Conservation (phyloP, 1,284 basidiomycete species). For the Papiliotrema terrestris region DNA sequence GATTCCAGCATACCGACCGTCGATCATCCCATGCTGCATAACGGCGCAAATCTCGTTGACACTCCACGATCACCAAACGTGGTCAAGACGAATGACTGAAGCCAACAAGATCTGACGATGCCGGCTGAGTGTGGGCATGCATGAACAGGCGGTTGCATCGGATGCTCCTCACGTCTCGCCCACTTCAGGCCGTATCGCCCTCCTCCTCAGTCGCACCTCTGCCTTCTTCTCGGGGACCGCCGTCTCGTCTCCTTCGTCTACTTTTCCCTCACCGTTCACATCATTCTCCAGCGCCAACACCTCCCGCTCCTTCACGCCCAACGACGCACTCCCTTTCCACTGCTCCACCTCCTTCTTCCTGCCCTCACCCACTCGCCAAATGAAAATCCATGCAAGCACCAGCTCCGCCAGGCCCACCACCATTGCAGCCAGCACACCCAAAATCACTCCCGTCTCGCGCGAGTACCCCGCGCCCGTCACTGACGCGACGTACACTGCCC, state of each 20-base stretch:
- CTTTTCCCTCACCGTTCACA: not conserved
- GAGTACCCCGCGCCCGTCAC: constrained; percentile 33
- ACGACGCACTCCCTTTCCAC: constrained; percentile 3
- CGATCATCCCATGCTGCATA: no score
- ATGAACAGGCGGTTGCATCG: no score
- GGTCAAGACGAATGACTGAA: no score
- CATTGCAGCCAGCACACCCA: constrained; percentile 31
- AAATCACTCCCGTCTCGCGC: constrained; percentile 23
- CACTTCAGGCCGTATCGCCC: not conserved
- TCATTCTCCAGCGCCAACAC: not conserved
- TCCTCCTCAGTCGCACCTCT: not conserved
- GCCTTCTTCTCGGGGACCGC: not conserved
- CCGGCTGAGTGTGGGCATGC: no score
- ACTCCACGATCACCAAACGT: no score
- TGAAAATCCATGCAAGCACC: constrained; percentile 31
- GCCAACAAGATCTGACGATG: no score
- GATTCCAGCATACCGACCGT: no score
- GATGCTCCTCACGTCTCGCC: no score
- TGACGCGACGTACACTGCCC: constrained; percentile 36
- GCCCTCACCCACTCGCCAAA: constrained; percentile 12
- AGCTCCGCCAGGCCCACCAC: constrained; percentile 38
- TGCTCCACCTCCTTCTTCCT: constrained; percentile 14
- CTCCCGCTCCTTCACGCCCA: constrained; percentile 1
- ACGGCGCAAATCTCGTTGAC: no score
- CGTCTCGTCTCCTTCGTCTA: not conserved